phyloP scores from a whole-genome alignment of 2,329 filamentous ascomycete genomes.

The Seiridium cupressi region DNA sequence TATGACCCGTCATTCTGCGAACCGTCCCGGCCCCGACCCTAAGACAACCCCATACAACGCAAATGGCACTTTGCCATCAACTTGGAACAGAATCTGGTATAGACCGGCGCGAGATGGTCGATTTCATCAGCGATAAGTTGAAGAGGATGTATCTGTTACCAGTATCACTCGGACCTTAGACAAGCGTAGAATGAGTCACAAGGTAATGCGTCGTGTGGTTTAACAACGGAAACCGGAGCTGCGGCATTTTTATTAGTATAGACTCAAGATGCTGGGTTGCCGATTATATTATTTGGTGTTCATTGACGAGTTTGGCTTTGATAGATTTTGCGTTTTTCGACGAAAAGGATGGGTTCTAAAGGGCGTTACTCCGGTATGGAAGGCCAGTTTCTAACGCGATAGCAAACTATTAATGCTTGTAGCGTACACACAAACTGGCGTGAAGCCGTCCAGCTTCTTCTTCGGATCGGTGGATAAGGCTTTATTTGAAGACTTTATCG shows the following conservation, averaged over 20 bases:
- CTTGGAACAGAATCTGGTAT: slow-evolving; percentile 6
- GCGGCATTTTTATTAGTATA: slow-evolving; percentile 10
- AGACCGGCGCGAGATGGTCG: not conserved
- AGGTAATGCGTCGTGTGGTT: slow-evolving; percentile 7
- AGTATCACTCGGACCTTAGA: slow-evolving; percentile 5
- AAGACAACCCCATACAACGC: not conserved
- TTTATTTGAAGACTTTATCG: slow-evolving; percentile 4
- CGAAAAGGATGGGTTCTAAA: not conserved
- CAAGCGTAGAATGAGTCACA: slow-evolving; percentile 2
- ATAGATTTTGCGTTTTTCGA: no score
- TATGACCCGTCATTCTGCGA: not conserved
- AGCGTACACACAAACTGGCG: slow-evolving; percentile 6
- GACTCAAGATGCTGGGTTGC: slow-evolving; percentile 6
- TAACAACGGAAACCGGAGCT: slow-evolving; percentile 8
- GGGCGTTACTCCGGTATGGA: slow-evolving; percentile 3
- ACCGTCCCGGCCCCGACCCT: not conserved
- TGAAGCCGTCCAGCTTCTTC: slow-evolving; percentile 7
- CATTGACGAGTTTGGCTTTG: no score
- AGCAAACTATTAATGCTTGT: slow-evolving; percentile 5
- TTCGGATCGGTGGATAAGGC: slow-evolving; percentile 1
- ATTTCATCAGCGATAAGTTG: not conserved
- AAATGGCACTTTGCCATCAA: not conserved
- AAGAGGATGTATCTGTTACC: slow-evolving; percentile 8
- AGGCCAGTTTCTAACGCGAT: not conserved
- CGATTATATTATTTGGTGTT: not conserved